These are phyloP conservation scores for Meira miltonrushii DNA, from an alignment of 1,284 basidiomycete genomes.

Conservation along the genomic window DNA sequence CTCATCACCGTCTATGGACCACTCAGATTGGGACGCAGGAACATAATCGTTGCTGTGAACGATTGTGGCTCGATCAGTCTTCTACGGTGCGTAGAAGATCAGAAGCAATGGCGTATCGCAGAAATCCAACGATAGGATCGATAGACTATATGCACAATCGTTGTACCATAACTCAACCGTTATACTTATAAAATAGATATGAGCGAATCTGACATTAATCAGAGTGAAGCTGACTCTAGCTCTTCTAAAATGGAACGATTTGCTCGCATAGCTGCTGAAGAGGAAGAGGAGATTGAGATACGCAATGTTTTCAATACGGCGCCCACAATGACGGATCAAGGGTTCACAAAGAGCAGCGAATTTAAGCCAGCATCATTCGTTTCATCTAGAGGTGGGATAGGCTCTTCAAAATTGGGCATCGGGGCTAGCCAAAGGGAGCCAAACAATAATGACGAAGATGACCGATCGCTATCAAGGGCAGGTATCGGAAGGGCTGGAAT, in stretches of 20 bases:
- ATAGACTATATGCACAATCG: no score
- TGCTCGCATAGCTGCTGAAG: slow-evolving; percentile 3
- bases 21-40: no score
- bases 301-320: not conserved
- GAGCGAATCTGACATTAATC: not conserved
- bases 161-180: no score
- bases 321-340: not conserved
- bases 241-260: slow-evolving; percentile 1
- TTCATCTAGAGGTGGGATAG: slow-evolving; percentile 15
- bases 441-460: not conserved
- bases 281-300: slow-evolving; percentile 2
- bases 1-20: no score
- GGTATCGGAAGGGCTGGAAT: slow-evolving; percentile 20
- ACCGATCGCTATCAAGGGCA: slow-evolving; percentile 9
- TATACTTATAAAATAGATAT: not conserved
- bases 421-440: not conserved
- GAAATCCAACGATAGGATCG: no score
- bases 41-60: no score
- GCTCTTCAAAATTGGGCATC: not conserved
- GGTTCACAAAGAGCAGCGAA: not conserved
- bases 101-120: no score
- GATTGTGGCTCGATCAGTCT: no score
- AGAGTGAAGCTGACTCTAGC: not conserved
- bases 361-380: slow-evolving; percentile 5
- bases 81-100: no score